A percentile compares a stretch with the other conserved stretches of the same genome.
Conservation (phyloP, 2,329 filamentous ascomycete genomes). For the Paradendryphiella salina region DNA sequence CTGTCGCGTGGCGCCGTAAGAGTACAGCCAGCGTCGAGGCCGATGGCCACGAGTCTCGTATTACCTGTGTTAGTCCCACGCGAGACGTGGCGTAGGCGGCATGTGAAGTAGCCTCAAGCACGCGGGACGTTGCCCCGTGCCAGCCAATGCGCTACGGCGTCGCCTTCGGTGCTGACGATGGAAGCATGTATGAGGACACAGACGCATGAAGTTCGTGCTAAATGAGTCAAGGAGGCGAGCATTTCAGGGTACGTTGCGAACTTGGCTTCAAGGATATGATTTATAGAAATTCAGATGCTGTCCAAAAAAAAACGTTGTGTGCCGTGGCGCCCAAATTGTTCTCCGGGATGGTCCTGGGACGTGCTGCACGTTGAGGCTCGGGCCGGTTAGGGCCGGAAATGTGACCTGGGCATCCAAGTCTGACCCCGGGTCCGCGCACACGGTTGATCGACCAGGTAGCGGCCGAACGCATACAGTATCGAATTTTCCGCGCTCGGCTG, state of each 20-base stretch:
- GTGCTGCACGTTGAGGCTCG: conserved; percentile 34
- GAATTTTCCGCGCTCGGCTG: conserved; percentile 25
- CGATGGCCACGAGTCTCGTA: conserved; percentile 15
- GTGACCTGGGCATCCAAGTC: conserved; percentile 23
- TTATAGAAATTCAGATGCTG: conserved; percentile 3
- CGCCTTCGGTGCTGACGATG: conserved; percentile 3
- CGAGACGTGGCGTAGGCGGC: conserved; percentile 17
- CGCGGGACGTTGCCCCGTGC: conserved; percentile 8
- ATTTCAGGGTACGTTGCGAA: conserved; percentile 8
- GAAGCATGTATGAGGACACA: background rate
- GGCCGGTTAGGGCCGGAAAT: conserved; percentile 38
- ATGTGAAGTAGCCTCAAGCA: conserved; percentile 5
- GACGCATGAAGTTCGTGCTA: conserved; percentile 10
- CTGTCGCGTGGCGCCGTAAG: conserved; percentile 16
- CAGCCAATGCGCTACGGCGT: conserved; percentile 3
- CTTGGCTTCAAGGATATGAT: background rate
- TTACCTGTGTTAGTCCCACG: conserved; percentile 10
- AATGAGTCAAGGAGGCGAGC: conserved; percentile 12
- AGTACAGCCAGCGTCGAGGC: conserved; percentile 11
- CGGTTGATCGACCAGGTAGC: conserved; percentile 39
- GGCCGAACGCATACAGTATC: conserved; percentile 23
- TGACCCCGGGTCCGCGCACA: conserved; percentile 20
- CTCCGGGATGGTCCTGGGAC: conserved; percentile 20
- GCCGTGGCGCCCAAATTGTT: conserved; percentile 7
- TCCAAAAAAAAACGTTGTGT: conserved; percentile 17